These are phyloP conservation scores for Microstroma glucosiphilum DNA, from an alignment of 1,284 basidiomycete genomes.

Conservation along the genomic window DNA sequence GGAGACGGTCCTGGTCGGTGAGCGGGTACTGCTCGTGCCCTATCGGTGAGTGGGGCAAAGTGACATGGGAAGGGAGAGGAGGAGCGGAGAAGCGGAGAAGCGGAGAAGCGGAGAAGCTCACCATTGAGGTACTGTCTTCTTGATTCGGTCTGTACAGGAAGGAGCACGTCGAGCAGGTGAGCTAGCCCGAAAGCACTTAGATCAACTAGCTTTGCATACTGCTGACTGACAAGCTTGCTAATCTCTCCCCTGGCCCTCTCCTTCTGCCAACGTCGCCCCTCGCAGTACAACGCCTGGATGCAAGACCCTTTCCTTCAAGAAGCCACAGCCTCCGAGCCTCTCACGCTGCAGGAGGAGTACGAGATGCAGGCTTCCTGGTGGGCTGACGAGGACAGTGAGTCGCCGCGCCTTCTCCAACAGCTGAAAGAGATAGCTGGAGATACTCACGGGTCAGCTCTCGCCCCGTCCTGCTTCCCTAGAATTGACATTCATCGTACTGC, in stretches of 20 bases:
- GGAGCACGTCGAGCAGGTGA: conserved; percentile 61
- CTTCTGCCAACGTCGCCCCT: not conserved
- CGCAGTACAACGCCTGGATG: conserved; percentile 86
- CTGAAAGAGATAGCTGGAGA: not conserved
- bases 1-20: conserved; percentile 61
- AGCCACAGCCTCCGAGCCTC: conserved; percentile 77
- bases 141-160: conserved; percentile 43
- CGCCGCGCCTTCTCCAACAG: not conserved
- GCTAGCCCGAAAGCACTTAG: conserved; percentile 18
- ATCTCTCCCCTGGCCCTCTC: not conserved
- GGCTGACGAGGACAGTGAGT: conserved; percentile 72
- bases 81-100: too few species aligned
- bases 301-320: conserved; percentile 65
- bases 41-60: conserved; percentile 58
- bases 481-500: conserved; percentile 80
- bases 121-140: not conserved
- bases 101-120: not conserved
- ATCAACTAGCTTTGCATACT: not conserved
- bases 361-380: conserved; percentile 90
- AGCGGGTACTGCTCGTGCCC: conserved; percentile 65
- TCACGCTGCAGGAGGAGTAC: conserved; percentile 75
- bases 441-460: conserved; percentile 3
- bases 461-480: conserved; percentile 54
- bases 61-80: too few species aligned
- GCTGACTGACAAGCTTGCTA: not conserved